Conservation (phyloP, 768 basidiomycete genomes). For the Rubroboletus satanas region DNA sequence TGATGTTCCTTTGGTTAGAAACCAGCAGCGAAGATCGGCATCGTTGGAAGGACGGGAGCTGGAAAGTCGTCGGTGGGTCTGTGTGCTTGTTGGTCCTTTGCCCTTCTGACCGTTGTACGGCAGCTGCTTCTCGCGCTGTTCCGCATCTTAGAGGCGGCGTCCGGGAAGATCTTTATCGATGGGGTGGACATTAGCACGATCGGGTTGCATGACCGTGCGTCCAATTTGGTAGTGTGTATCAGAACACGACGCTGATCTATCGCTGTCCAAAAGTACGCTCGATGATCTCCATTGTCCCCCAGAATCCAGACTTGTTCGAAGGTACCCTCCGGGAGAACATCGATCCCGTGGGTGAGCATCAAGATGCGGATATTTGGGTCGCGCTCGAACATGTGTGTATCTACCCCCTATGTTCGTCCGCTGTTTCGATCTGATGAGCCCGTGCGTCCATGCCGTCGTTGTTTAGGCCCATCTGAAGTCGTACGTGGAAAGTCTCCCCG, state of each 20-base stretch:
- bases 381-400: slow-evolving; percentile 63
- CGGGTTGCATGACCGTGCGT: slow-evolving; percentile 57
- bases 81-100: background rate
- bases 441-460: background rate
- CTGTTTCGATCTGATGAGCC: background rate
- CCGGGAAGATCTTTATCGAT: slow-evolving; percentile 69
- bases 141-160: slow-evolving; percentile 68
- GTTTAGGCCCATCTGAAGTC: slow-evolving; percentile 60
- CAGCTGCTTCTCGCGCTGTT: slow-evolving; percentile 69
- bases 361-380: slow-evolving; percentile 82
- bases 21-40: slow-evolving; percentile 84
- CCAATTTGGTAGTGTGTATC: background rate
- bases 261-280: slow-evolving; percentile 50
- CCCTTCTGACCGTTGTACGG: background rate
- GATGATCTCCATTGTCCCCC: slow-evolving; percentile 82
- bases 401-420: too few species aligned
- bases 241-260: background rate
- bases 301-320: slow-evolving; percentile 67
- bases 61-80: slow-evolving; percentile 67
- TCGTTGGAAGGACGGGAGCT: slow-evolving; percentile 80
- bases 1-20: slow-evolving; percentile 40
- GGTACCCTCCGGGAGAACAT: slow-evolving; percentile 83
- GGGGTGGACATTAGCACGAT: slow-evolving; percentile 72
- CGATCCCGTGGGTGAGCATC: slow-evolving; percentile 73
- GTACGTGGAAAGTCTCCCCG: slow-evolving; percentile 62